Percentiles rank a stretch among this genome's conserved stretches.
These are phyloP conservation scores for Phlyctochytrium bullatum DNA, from an alignment of 192 early-diverging fungal species.

Conservation along the genomic window DNA sequence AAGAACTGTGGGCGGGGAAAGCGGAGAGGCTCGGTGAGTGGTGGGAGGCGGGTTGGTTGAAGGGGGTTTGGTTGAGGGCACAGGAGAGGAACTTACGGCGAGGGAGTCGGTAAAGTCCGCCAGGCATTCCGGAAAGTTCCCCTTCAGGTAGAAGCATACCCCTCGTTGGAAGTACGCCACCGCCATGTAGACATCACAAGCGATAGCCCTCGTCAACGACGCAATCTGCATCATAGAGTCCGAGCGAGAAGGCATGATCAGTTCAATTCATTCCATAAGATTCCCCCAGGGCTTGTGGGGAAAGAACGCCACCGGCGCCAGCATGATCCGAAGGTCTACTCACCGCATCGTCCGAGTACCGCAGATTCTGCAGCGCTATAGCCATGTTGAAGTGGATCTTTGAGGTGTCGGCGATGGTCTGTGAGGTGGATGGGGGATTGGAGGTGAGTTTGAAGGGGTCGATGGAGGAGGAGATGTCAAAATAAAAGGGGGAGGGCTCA, in stretches of 20 bases:
- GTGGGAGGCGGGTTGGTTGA: too few relatives aligned
- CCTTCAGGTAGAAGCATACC: conserved; percentile 72
- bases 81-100: conserved; percentile 55
- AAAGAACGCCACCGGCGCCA: conserved; percentile 1
- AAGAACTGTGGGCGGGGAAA: conserved; percentile 25
- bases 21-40: too few relatives aligned
- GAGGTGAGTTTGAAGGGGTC: too few relatives aligned
- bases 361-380: conserved; percentile 70
- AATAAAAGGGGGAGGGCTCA: too few relatives aligned
- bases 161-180: conserved; percentile 93
- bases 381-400: conserved; percentile 98
- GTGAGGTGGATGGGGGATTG: too few relatives aligned
- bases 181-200: conserved; percentile 83
- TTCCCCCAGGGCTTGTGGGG: neutral
- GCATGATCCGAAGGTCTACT: too few relatives aligned
- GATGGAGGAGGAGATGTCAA: too few relatives aligned
- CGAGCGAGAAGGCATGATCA: too few relatives aligned
- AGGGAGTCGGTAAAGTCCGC: conserved; percentile 79
- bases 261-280: neutral
- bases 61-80: too few relatives aligned
- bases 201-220: conserved; percentile 70
- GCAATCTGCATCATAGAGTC: conserved; percentile 32
- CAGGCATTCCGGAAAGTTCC: conserved; percentile 69
- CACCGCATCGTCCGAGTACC: conserved; percentile 70
- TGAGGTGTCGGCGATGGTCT: conserved; percentile 83